Base-by-base conservation (phyloP, 176 grass and related monocot species). In the Triticum turgidum region DNA sequence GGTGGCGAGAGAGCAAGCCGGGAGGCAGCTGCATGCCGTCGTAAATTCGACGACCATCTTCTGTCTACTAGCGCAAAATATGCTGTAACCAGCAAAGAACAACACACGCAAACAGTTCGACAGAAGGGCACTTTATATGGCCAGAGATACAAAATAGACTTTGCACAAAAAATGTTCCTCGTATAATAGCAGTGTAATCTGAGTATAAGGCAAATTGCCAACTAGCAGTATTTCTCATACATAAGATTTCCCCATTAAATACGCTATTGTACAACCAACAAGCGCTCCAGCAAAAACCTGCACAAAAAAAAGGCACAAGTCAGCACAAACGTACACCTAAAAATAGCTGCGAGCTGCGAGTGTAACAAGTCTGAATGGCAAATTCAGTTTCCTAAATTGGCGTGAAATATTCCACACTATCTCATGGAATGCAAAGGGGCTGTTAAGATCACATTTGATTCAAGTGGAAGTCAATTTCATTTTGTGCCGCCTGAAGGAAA, bases 201-300 rank as follows among this genome's bases (percentile, higher is more conserved):
- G 71, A 42, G 35, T 82, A 77, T 33, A 78, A 87, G 80, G 9
- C 83, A 89, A 77, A 71, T 0, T 33, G 3, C 38, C 22, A 76
- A 62, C 56, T 86, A 49, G 39, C 0, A 49, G 49, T 52, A 18
- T 74, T 76, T 80, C 78, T 93, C 84, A 94, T 87, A 94, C 77
- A 90, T 90, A 41, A 41, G 41, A 42, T 86, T 74, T 93, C 63
- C 86, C 90, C 72, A 90, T 85, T 20, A 96, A 77, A 78, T 85
- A 94, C 2, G 94, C 89, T 34, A 96, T 69, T 58, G 79, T 77
- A 79, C 91, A 92, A 71, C 97, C 97, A 71, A 97, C 89, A 69
- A 99, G 25, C 18, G 92, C 94, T 88, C 97, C 97, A 17, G 82
- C 80, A 89, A 87, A 90, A 87, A 99, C 97, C 97, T 99, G 76